These are phyloP conservation scores for Puccinia triticina DNA, from an alignment of 1,284 basidiomycete genomes.

Conservation along the genomic window DNA sequence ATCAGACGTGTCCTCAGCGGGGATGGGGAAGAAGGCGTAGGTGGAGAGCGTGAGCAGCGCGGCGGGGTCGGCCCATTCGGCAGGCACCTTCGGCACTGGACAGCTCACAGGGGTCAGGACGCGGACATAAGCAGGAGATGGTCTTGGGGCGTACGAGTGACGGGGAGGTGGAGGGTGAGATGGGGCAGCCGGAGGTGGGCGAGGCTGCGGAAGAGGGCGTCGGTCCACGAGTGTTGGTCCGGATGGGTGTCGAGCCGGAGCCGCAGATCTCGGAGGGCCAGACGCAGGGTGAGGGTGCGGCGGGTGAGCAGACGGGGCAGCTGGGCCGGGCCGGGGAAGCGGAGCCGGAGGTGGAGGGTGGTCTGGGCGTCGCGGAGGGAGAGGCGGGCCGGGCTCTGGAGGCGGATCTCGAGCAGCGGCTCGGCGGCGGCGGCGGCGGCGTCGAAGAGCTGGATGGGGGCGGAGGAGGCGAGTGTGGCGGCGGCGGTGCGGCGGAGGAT, in stretches of 20 bases:
- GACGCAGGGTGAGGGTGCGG: not conserved
- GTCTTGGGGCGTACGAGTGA: not conserved
- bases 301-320: not conserved
- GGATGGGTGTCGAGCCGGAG: not conserved
- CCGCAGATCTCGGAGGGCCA: not conserved
- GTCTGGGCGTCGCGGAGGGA: not conserved
- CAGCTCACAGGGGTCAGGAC: not conserved
- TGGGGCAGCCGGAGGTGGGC: not conserved
- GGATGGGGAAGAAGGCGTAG: conserved; percentile 14
- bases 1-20: not conserved
- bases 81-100: conserved; percentile 13
- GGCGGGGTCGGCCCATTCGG: not conserved
- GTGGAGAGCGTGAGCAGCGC: not conserved
- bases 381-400: not conserved
- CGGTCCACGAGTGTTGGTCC: too few relatives aligned
- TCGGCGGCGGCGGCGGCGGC: not conserved
- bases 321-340: not conserved
- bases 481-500: not conserved
- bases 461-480: not conserved
- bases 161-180: not conserved
- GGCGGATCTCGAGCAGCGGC: not conserved
- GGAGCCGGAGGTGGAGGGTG: not conserved
- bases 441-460: not conserved
- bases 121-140: too few relatives aligned
- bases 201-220: not conserved